phyloP scores from a whole-genome alignment of 208 protist genomes.

The Leishmania arabica region DNA sequence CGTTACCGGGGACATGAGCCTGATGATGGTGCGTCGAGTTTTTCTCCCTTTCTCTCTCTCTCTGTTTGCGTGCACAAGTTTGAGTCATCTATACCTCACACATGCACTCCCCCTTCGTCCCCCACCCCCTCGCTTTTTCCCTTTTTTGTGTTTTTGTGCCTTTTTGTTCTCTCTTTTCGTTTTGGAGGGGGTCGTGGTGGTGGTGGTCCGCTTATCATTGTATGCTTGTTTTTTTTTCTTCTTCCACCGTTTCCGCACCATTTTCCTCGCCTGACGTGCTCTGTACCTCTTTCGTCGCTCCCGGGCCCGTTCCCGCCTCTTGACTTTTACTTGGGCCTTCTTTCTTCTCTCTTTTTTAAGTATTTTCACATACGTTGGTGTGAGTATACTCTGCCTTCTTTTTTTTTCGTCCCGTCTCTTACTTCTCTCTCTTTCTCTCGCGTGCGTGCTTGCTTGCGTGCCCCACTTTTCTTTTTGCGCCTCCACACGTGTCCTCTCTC shows the following conservation, averaged over 20 bases:
- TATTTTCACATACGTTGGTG: not conserved
- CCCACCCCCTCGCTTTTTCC: not conserved
- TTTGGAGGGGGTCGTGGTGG: too few species aligned
- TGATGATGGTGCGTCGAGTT: not conserved
- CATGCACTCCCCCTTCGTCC: not conserved
- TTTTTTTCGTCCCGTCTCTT: not conserved
- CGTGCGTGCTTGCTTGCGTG: not conserved
- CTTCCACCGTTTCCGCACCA: not conserved
- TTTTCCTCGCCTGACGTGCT: not conserved
- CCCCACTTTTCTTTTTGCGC: not conserved
- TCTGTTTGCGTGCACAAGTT: not conserved
- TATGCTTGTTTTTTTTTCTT: not conserved
- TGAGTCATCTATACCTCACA: not conserved
- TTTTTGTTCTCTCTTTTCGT: not conserved
- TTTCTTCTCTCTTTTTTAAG: not conserved
- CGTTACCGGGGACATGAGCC: not conserved
- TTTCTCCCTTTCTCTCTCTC: too few species aligned
- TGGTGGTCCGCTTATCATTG: not conserved
- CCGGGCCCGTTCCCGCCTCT: not conserved
- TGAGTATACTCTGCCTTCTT: not conserved
- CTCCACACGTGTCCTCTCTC: not conserved
- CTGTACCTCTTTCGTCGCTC: not conserved
- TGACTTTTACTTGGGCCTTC: not conserved
- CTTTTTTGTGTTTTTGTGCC: not conserved
- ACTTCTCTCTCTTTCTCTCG: not conserved